phyloP scores from a whole-genome alignment of 2,329 filamentous ascomycete species.

The Davidsoniella eucalypti region DNA sequence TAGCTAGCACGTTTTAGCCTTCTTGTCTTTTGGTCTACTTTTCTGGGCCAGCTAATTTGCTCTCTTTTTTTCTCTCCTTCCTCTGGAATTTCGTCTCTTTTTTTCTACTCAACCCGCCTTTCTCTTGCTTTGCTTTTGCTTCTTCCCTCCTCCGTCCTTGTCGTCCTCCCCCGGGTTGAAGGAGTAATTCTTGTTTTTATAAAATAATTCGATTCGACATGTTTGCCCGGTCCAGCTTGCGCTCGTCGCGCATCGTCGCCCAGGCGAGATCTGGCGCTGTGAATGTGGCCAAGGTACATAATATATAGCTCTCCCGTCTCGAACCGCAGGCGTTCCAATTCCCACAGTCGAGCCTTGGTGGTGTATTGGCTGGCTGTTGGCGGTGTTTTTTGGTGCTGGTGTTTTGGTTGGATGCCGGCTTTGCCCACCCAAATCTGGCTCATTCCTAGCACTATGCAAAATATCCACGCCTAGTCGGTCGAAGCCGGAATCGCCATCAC shows the following conservation, averaged over 20 bases:
- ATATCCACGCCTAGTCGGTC: too few relatives aligned
- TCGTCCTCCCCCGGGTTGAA: conserved; percentile 13
- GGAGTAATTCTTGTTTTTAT: conserved; percentile 13
- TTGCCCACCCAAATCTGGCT: conserved; percentile 1
- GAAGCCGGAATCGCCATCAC: too few relatives aligned
- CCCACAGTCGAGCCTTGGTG: neutral
- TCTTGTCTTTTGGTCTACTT: neutral
- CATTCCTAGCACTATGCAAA: too few relatives aligned
- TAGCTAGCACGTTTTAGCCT: neutral
- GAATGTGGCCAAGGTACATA: conserved; percentile 53
- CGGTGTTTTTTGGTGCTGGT: neutral
- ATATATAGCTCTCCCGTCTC: conserved; percentile 20
- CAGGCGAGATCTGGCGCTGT: conserved; percentile 57
- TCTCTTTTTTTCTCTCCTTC: conserved; percentile 3
- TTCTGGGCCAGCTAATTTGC: conserved; percentile 11
- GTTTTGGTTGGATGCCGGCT: neutral
- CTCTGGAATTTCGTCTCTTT: conserved; percentile 10
- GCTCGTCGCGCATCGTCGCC: conserved; percentile 73
- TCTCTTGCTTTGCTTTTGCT: conserved; percentile 8
- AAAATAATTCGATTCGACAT: conserved; percentile 40
- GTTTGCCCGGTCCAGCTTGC: conserved; percentile 85
- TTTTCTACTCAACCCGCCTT: conserved; percentile 8
- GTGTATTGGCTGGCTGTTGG: neutral
- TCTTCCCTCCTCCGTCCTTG: conserved; percentile 9
- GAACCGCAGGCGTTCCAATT: neutral